Conservation (phyloP, 345 rosid species). For the Linum lewisii region DNA sequence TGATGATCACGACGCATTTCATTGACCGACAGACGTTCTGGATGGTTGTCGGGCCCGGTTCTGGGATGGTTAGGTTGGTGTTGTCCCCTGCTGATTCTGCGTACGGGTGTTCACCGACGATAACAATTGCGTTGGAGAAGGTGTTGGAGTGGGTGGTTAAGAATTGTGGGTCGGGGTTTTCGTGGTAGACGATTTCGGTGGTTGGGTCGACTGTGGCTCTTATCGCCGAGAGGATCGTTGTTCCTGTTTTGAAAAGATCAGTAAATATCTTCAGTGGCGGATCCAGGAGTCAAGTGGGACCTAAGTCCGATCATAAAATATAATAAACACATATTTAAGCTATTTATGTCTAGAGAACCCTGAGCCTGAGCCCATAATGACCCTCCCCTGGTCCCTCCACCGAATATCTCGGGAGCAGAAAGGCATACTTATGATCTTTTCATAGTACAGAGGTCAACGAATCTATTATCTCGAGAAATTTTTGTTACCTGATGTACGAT, state of each 20-base stretch:
- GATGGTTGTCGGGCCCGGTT: constrained; percentile 42
- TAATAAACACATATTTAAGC: too few species aligned
- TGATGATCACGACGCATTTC: constrained; percentile 45
- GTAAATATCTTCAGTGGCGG: too few species aligned
- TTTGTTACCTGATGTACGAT: constrained; percentile 51
- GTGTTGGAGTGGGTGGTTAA: constrained; percentile 32
- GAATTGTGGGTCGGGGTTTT: constrained; percentile 35
- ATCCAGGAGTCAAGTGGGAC: too few species aligned
- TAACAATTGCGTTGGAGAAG: constrained; percentile 40
- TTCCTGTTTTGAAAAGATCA: constrained; percentile 26
- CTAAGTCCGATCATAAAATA: too few species aligned
- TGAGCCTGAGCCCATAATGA: too few species aligned
- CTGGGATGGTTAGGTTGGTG: constrained; percentile 33
- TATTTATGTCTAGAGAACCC: too few species aligned
- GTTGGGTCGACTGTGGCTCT: constrained; percentile 36
- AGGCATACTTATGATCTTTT: too few species aligned
- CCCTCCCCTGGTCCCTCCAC: too few species aligned
- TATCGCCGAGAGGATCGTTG: constrained; percentile 58
- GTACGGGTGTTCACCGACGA: constrained; percentile 56
- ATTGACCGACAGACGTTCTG: constrained; percentile 35
- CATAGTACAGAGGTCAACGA: too few species aligned
- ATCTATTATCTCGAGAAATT: too few species aligned
- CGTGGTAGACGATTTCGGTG: constrained; percentile 41
- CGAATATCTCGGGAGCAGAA: too few species aligned
- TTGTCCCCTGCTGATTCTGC: constrained; percentile 67